Conservation (phyloP, 257 asterid species). For the Solanum tarapatanum region DNA sequence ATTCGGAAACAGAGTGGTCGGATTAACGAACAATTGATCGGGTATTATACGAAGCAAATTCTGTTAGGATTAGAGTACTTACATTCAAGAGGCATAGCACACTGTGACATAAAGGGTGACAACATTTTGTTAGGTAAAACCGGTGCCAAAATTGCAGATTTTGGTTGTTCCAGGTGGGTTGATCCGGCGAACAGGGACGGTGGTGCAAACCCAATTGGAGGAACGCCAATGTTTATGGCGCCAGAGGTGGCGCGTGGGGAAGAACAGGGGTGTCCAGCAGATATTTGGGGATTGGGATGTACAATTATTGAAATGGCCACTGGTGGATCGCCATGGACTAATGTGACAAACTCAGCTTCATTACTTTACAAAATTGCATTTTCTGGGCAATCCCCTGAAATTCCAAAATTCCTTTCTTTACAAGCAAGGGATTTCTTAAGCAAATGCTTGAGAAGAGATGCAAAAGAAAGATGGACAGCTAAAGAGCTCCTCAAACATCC, state of each 20-base stretch:
- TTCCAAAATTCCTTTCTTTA: slow-evolving; percentile 46
- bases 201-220: slow-evolving; percentile 9
- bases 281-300: slow-evolving; percentile 81
- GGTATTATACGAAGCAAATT: slow-evolving; percentile 28
- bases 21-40: slow-evolving; percentile 24
- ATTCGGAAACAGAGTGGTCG: slow-evolving; percentile 18
- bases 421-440: slow-evolving; percentile 52
- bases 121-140: slow-evolving; percentile 32
- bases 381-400: slow-evolving; percentile 42
- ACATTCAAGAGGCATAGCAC: slow-evolving; percentile 58
- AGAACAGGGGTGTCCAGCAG: slow-evolving; percentile 58
- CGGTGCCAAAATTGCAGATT: slow-evolving; percentile 53
- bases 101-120: slow-evolving; percentile 68
- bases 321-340: slow-evolving; percentile 58
- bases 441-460: slow-evolving; percentile 46
- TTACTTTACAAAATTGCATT: slow-evolving; percentile 43
- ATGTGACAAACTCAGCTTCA: slow-evolving; percentile 13
- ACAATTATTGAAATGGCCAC: slow-evolving; percentile 69
- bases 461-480: slow-evolving; percentile 55
- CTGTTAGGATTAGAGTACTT: slow-evolving; percentile 42
- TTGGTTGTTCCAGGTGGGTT: slow-evolving; percentile 54
- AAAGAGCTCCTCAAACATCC: slow-evolving; percentile 47
- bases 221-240: slow-evolving; percentile 77
- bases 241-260: slow-evolving; percentile 74
- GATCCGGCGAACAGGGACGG: neutral